Conservation (phyloP, 2,329 filamentous ascomycete species). For the Plenodomus lindquistii region DNA sequence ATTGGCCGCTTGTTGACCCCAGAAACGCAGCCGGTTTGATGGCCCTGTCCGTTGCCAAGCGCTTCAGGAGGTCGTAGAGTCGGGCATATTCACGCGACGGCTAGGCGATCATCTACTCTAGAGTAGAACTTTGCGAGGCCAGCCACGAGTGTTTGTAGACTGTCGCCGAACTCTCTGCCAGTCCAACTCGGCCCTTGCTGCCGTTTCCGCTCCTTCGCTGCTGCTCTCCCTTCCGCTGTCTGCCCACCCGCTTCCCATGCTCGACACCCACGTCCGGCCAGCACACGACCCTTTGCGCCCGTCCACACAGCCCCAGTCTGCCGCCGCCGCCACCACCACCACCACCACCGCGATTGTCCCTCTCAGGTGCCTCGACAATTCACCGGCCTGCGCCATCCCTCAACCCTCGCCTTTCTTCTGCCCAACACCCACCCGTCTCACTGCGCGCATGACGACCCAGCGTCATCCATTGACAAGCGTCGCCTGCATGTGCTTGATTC, state of each 20-base stretch:
- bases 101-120: slow-evolving; percentile 13
- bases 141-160: neutral
- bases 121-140: slow-evolving; percentile 5
- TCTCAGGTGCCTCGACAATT: neutral
- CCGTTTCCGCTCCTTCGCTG: slow-evolving; percentile 39
- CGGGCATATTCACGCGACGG: slow-evolving; percentile 17
- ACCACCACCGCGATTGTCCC: slow-evolving; percentile 4
- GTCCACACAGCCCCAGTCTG: slow-evolving; percentile 15
- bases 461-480: slow-evolving; percentile 9
- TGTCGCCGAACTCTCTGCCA: slow-evolving; percentile 7
- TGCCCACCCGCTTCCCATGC: slow-evolving; percentile 7
- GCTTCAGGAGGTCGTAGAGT: slow-evolving; percentile 28
- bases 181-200: slow-evolving; percentile 14
- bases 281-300: slow-evolving; percentile 11
- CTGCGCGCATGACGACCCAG: slow-evolving; percentile 38
- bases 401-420: slow-evolving; percentile 28
- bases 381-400: neutral
- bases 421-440: slow-evolving; percentile 27
- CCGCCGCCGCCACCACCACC: slow-evolving; percentile 14
- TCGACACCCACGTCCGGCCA: slow-evolving; percentile 10
- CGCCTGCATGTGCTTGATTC: slow-evolving; percentile 22
- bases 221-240: slow-evolving; percentile 6
- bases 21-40: slow-evolving; percentile 19
- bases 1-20: slow-evolving; percentile 24
- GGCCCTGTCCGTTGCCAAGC: slow-evolving; percentile 21